These are phyloP conservation scores for Brasilioporus rufonigricans DNA, from an alignment of 768 basidiomycete genomes.

Conservation along the genomic window DNA sequence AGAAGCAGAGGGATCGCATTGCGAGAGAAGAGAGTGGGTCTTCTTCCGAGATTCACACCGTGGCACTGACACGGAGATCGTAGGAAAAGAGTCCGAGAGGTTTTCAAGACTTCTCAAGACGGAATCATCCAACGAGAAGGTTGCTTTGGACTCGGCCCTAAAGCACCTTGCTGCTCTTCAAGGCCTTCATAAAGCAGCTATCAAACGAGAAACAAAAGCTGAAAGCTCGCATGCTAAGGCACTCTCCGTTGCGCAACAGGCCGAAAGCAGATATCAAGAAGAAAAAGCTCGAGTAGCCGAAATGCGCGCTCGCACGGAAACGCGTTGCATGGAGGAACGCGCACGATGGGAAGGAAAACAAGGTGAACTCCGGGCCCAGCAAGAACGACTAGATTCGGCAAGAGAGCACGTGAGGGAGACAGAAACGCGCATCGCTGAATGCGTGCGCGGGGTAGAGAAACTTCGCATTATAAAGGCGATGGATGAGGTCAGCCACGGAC, in stretches of 20 bases:
- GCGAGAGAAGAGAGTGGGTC: slow-evolving; percentile 50
- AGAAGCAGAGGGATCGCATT: slow-evolving; percentile 52
- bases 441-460: slow-evolving; percentile 71
- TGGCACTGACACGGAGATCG: neutral
- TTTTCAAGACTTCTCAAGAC: slow-evolving; percentile 68
- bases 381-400: slow-evolving; percentile 48
- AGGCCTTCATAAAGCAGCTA: slow-evolving; percentile 62
- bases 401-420: slow-evolving; percentile 54
- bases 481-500: slow-evolving; percentile 49
- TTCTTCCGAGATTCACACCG: neutral
- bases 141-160: slow-evolving; percentile 57
- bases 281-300: slow-evolving; percentile 58
- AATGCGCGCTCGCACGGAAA: slow-evolving; percentile 45
- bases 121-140: slow-evolving; percentile 68
- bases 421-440: slow-evolving; percentile 63
- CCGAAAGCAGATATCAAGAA: slow-evolving; percentile 57
- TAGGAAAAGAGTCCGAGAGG: slow-evolving; percentile 58
- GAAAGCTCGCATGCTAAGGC: slow-evolving; percentile 53
- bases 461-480: slow-evolving; percentile 61
- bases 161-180: slow-evolving; percentile 67
- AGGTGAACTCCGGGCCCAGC: slow-evolving; percentile 45
- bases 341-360: slow-evolving; percentile 54
- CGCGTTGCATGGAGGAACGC: slow-evolving; percentile 51
- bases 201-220: slow-evolving; percentile 63
- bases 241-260: slow-evolving; percentile 57